Conservation (phyloP, 2,329 filamentous ascomycete genomes). For the Xylaria sp. region DNA sequence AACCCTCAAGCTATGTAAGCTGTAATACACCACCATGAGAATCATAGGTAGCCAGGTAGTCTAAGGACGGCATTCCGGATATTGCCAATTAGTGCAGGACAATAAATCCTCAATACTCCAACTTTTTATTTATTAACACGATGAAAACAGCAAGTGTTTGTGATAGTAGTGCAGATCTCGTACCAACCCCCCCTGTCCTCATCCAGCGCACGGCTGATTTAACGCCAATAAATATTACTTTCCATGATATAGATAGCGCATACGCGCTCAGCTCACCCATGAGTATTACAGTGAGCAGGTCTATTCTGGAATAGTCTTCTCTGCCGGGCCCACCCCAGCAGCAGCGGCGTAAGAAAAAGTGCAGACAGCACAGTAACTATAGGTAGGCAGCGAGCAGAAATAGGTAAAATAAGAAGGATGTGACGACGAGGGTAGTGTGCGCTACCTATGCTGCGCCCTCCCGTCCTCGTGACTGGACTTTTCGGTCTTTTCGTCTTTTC, state of each 20-base stretch:
- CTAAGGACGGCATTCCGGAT: neutral
- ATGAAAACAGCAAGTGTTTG: slow-evolving; percentile 22
- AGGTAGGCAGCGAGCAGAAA: neutral
- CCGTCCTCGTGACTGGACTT: slow-evolving; percentile 22
- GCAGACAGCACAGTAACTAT: slow-evolving; percentile 3
- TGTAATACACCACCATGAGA: neutral
- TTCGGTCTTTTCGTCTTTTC: neutral
- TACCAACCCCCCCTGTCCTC: slow-evolving; percentile 13
- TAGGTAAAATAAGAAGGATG: slow-evolving; percentile 23
- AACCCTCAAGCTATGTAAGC: neutral
- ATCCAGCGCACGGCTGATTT: slow-evolving; percentile 16
- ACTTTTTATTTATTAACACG: neutral
- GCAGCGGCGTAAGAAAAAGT: slow-evolving; percentile 15
- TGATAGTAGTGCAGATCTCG: slow-evolving; percentile 25
- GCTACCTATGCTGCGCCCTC: slow-evolving; percentile 12
- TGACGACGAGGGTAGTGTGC: slow-evolving; percentile 19
- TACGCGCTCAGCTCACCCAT: slow-evolving; percentile 23
- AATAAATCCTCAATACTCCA: neutral
- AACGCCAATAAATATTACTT: neutral
- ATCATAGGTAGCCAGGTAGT: neutral
- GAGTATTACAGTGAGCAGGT: slow-evolving; percentile 14
- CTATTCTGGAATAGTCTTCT: slow-evolving; percentile 30
- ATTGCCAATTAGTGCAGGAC: neutral
- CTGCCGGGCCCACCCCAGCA: slow-evolving; percentile 23
- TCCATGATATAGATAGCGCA: slow-evolving; percentile 10